Percentiles rank a stretch among this genome's conserved stretches.
Conservation (phyloP, 371 early-diverging fungal genomes). For the Rhizopus delemar region DNA sequence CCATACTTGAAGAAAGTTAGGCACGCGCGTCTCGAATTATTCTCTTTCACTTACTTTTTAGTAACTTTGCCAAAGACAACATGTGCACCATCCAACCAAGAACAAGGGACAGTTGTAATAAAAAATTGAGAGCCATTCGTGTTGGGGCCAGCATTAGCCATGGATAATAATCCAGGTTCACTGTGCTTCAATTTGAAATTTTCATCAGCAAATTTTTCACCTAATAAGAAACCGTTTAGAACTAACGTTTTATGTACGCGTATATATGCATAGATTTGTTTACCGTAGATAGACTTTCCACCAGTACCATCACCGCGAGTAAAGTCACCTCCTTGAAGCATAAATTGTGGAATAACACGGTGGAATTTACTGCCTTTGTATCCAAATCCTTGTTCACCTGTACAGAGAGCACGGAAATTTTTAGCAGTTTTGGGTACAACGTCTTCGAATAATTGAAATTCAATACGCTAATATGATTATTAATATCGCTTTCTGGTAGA, state of each 20-base stretch:
- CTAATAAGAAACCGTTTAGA: neutral
- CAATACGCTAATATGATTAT: slow-evolving; percentile 32
- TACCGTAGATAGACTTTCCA: slow-evolving; percentile 94
- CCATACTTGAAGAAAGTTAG: slow-evolving; percentile 31
- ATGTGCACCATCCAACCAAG: slow-evolving; percentile 98
- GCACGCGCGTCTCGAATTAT: neutral
- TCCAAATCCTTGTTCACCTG: slow-evolving; percentile 74
- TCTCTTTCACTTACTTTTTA: slow-evolving; percentile 56
- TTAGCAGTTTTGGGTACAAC: slow-evolving; percentile 95
- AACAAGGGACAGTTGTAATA: slow-evolving; percentile 79
- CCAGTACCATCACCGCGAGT: slow-evolving; percentile 95
- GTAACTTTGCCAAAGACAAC: slow-evolving; percentile 97
- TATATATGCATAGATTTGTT: neutral
- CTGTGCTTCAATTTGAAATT: slow-evolving; percentile 95
- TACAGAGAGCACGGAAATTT: slow-evolving; percentile 91
- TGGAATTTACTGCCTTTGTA: slow-evolving; percentile 90
- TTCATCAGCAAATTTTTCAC: slow-evolving; percentile 91
- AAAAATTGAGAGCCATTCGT: slow-evolving; percentile 99
- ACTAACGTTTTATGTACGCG: neutral
- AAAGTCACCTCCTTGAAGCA: slow-evolving; percentile 99
- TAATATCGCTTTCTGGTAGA: neutral
- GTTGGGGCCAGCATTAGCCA: slow-evolving; percentile 95
- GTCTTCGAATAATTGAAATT: slow-evolving; percentile 76
- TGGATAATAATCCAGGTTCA: slow-evolving; percentile 82
- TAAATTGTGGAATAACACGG: slow-evolving; percentile 92